Evolutionary conservation across 306 rosid species (phyloP), one percentile per base, ranked within the genome.

Genomic region (Senna siamea): DNA sequence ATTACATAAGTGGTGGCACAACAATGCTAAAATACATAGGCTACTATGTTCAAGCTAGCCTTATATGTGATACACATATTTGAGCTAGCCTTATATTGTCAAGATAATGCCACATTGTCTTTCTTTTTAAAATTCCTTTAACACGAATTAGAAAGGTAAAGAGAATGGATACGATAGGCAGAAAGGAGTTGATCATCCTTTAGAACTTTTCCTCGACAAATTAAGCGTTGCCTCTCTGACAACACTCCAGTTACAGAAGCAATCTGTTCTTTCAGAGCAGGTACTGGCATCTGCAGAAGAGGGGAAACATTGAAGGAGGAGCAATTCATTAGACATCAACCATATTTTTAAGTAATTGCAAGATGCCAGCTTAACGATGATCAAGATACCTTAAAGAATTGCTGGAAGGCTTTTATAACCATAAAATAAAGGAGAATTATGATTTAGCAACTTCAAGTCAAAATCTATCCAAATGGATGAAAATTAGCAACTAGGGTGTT

Each of bases 261-360:
- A 85, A 85, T 81, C 57, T 78, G 86, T 67, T 81, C 88, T 76
- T 85, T 85, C 74, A 85, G 43, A 72, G 79, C 88, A 75, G 88
- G 68, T 37, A 85, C 98, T 30, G 99, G 91, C 99, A 95, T 85
- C 99, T 95, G 85, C 76, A 87, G 52, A 78, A 79, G 55, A 81
- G 46, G 37, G 73, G 41, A 78, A 57, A 73, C 30, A 22, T 46
- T 18, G 67, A 14, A 69, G 10, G 60, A 68, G 28, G 72, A 17
- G 26, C 19, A 20, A 76, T 38, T 9, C 22, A 65, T 68, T 62
- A 76, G 44, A 62, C 55, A 19, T 44, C 44, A 53, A 56, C 43
- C 65, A 44, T 4, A 77, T 34, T 69, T 66, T 47, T 12, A 14
- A 79, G 13, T 44, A 11, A 69, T 15, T 23, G 23, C 40, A 76